Percentiles rank a stretch among this genome's conserved stretches.
These are phyloP conservation scores for Scedosporium boydii DNA, from an alignment of 2,329 filamentous ascomycete genomes.

Conservation along the genomic window DNA sequence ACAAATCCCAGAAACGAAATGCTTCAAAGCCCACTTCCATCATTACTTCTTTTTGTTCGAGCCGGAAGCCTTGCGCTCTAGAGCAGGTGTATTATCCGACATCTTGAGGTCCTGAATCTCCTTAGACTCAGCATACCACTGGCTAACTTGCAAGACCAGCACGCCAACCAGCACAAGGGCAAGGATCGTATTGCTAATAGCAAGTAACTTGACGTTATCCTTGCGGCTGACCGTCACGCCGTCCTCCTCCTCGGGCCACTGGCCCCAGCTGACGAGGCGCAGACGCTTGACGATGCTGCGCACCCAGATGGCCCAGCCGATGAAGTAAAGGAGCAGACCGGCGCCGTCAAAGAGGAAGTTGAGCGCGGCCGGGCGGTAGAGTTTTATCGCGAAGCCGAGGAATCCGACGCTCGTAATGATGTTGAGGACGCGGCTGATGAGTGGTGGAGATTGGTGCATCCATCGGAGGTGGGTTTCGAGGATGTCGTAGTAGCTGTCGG, in stretches of 20 bases:
- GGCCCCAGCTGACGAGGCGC: conserved; percentile 63
- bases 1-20: too few species aligned
- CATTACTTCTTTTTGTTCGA: conserved; percentile 13
- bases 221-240: conserved; percentile 67
- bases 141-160: conserved; percentile 83
- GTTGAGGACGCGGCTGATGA: conserved; percentile 89
- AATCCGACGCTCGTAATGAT: conserved; percentile 85
- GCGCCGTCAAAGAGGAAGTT: conserved; percentile 93
- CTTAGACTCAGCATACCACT: conserved; percentile 97
- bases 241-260: conserved; percentile 32
- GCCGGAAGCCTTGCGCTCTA: conserved; percentile 24
- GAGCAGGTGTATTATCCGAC: conserved; percentile 32
- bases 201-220: conserved; percentile 82
- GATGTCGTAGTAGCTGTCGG: conserved; percentile 65
- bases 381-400: conserved; percentile 82
- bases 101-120: conserved; percentile 70
- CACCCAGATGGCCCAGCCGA: conserved; percentile 85
- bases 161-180: conserved; percentile 88
- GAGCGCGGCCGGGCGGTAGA: conserved; percentile 85
- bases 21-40: neutral
- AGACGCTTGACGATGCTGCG: conserved; percentile 96
- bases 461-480: conserved; percentile 86
- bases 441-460: conserved; percentile 80
- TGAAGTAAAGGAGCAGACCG: conserved; percentile 71
- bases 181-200: conserved; percentile 92